Evolutionary conservation across 2,329 filamentous ascomycete genomes (phyloP).

Genomic region (Colletotrichum incanum): DNA sequence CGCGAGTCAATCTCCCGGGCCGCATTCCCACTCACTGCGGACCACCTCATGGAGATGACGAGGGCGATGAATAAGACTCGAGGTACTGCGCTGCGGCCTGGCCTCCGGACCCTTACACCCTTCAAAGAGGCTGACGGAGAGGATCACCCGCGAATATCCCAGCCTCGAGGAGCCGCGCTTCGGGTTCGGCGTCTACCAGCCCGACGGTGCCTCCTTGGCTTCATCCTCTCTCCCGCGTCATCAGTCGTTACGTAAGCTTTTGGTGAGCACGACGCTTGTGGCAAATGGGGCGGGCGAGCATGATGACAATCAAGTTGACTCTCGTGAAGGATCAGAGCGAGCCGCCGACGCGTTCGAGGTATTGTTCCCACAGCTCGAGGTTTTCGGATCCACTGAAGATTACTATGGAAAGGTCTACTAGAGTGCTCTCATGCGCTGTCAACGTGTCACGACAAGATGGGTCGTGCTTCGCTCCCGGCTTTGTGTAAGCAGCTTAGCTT

Average conservation of each 20-base stretch:
- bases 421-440: not conserved
- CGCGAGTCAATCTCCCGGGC: not conserved
- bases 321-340: not conserved
- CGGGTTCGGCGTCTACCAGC: not conserved
- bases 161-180: not conserved
- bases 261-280: not conserved
- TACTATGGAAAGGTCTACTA: not conserved
- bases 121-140: not conserved
- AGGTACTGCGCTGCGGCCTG: not conserved
- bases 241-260: not conserved
- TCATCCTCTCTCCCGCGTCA: not conserved
- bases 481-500: too few relatives aligned
- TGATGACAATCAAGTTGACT: not conserved
- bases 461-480: too few relatives aligned
- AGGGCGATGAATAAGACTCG: not conserved
- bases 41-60: not conserved
- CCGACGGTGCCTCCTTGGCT: not conserved
- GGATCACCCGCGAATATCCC: not conserved
- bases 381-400: not conserved
- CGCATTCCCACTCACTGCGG: not conserved
- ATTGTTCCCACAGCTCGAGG: not conserved
- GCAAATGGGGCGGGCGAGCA: not conserved
- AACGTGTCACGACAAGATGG: too few relatives aligned
- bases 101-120: not conserved
- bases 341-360: not conserved